phyloP scores from a whole-genome alignment of 2,329 filamentous ascomycete species.

The Xylaria sp. region DNA sequence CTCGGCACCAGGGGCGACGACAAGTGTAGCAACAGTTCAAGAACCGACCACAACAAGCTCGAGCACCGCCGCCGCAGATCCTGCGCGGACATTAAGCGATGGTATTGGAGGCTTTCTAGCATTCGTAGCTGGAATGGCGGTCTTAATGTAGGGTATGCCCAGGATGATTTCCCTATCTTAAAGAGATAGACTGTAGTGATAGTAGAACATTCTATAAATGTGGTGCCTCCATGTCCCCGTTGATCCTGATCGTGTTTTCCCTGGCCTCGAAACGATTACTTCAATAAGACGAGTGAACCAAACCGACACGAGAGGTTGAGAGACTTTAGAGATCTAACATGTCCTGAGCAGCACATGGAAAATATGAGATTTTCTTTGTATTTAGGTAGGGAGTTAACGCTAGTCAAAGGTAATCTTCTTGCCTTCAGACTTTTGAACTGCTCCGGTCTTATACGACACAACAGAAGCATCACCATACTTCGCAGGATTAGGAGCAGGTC shows the following conservation, averaged over 20 bases:
- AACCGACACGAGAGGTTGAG: not conserved
- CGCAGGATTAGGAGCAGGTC: slow-evolving; percentile 6
- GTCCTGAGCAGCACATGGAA: not conserved
- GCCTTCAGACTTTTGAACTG: slow-evolving; percentile 35
- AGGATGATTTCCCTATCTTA: not conserved
- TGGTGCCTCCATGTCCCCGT: not conserved
- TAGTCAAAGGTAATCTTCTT: slow-evolving; percentile 38
- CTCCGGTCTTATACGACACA: slow-evolving; percentile 36
- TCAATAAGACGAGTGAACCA: not conserved
- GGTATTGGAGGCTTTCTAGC: not conserved
- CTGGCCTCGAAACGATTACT: not conserved
- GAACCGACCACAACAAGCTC: not conserved
- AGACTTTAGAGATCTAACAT: not conserved
- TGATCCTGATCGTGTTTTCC: not conserved
- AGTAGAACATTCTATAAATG: too few relatives aligned
- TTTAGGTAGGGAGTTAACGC: not conserved
- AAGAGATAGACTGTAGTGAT: not conserved
- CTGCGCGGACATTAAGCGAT: not conserved
- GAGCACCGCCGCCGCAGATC: not conserved
- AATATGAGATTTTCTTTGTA: not conserved
- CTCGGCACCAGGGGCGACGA: not conserved
- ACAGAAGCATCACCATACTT: slow-evolving; percentile 34
- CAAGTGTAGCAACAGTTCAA: not conserved
- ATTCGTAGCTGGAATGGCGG: not conserved
- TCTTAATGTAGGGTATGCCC: not conserved